Percentiles rank a stretch among this genome's conserved stretches.
Conservation (phyloP, 768 basidiomycete species). For the Rhodotorula paludigena region DNA sequence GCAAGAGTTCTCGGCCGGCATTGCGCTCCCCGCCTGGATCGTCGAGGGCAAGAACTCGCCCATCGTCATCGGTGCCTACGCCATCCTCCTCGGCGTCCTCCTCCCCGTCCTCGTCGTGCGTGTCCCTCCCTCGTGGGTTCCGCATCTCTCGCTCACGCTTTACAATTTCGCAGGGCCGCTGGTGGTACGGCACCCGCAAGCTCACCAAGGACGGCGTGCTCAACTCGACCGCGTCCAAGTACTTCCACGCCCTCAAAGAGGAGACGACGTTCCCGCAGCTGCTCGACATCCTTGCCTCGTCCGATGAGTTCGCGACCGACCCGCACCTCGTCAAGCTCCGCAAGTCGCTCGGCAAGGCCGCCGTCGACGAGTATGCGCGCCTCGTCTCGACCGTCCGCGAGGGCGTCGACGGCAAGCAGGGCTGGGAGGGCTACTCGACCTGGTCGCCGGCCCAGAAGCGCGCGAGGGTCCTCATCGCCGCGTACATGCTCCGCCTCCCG, state of each 20-base stretch:
- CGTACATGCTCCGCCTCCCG: slow-evolving; percentile 70
- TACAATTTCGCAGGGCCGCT: slow-evolving; percentile 58
- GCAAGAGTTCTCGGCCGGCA: slow-evolving; percentile 89
- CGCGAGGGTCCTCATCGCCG: slow-evolving; percentile 71
- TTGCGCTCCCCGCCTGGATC: slow-evolving; percentile 90
- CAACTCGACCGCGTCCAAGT: slow-evolving; percentile 70
- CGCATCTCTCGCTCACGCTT: background rate
- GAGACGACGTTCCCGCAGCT: slow-evolving; percentile 68
- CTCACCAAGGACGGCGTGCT: slow-evolving; percentile 89
- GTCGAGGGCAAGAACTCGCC: slow-evolving; percentile 84
- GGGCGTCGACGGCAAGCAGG: slow-evolving; percentile 40
- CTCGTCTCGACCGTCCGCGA: slow-evolving; percentile 44
- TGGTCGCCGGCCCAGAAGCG: slow-evolving; percentile 47
- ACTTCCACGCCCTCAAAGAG: slow-evolving; percentile 83
- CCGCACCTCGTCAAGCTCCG: slow-evolving; percentile 54
- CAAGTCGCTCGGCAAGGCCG: slow-evolving; percentile 50
- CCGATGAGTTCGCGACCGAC: slow-evolving; percentile 45
- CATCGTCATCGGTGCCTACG: slow-evolving; percentile 85
- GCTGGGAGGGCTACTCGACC: slow-evolving; percentile 39
- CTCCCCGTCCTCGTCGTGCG: slow-evolving; percentile 77
- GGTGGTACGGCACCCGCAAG: slow-evolving; percentile 92
- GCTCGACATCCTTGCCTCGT: slow-evolving; percentile 60
- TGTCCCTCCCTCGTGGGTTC: slow-evolving; percentile 14
- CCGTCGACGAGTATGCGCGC: slow-evolving; percentile 46
- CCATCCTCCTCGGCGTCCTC: slow-evolving; percentile 74